Evolutionary conservation across 2,329 filamentous ascomycete genomes (phyloP), one percentile per base, ranked within the genome.

Genomic region (Didymellaceae sp.): DNA sequence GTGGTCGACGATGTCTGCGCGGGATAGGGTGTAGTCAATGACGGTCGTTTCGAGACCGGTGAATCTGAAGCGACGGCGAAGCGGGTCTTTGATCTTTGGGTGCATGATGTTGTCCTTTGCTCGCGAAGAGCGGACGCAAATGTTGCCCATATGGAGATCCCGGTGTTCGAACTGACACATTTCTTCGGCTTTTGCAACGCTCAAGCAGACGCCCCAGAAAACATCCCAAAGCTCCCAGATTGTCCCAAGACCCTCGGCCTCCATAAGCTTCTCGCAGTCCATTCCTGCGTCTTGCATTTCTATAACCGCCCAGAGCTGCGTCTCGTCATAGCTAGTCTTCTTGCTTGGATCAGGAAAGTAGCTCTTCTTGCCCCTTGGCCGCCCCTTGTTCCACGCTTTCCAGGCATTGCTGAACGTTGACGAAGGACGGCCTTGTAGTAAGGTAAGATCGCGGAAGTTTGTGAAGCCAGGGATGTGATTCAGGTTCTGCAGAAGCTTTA

Each of bases 21-120:
- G 80, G 1, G 84, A 86, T 26, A 87, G 78, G 1, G 85, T 87
- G 67, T 87, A 88, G 66, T 88, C 85, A 58, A 88, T 88, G 18
- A 88, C 78, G 0, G 85, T 87, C 1, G 83, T 83, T 58, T 85
- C 81, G 4, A 87, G 70, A 1, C 76, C 75, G 11, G 82, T 83
- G 48, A 83, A 77, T 2, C 78, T 77, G 18, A 86, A 65, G 32
- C 76, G 79, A 17, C 66, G 63, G 11, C 59, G 58, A 9, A 67
- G 32, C 5, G 70, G 68, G 14, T 65, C 61, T n/a, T 73, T 73
- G 50, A 78, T 70, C 2, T 67, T 53, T 0, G 62, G 59, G 13
- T 64, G 40, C 14, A 52, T 49, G 26, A 71, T 64, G 14, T 68
- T 69, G n/a, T 63, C 54, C 10, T 52, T 52, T 11, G 50, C 30